Evolutionary conservation across 495 filamentous ascomycete species (phyloP), one percentile per base, ranked within the genome.

Genomic region (Bombardia bombarda): DNA sequence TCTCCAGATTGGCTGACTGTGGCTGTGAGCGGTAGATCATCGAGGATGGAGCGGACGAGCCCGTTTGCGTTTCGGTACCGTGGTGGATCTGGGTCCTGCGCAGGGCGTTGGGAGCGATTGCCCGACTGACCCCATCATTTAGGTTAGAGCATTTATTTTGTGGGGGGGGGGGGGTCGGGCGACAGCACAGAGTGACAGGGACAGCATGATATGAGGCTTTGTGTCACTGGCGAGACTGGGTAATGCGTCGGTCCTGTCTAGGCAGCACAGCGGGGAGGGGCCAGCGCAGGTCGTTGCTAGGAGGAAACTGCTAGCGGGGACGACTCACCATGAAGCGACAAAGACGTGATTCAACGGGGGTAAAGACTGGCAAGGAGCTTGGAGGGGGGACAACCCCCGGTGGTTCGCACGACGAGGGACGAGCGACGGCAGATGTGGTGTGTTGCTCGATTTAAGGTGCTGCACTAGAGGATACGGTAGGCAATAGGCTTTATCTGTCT

Each of bases 91-190:
- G 71, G 67, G 40, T 66, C 40, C 26, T 70, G 71, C 38, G 74
- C 67, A 32, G 73, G 65, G 40, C 69, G 75, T 50, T 72, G 69
- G 56, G 78, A 72, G 55, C 72, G 72, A 60, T 79, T 77, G 45
- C 72, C 73, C 57, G 78, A 82, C 79, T 84, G 52, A 7, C 23
- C 7, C 44, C 13, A 36, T n/a, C n/a, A n/a, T n/a, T n/a, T n/a
- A n/a, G n/a, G n/a, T n/a, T n/a, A n/a, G n/a, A n/a, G n/a, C n/a
- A n/a, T n/a, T n/a, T n/a, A n/a, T n/a, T n/a, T n/a, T n/a, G n/a
- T n/a, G n/a, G n/a, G n/a, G n/a, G n/a, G n/a, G n/a, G n/a, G n/a
- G n/a, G n/a, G n/a, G n/a, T n/a, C n/a, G n/a, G n/a, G n/a, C n/a
- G n/a, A n/a, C n/a, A n/a, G n/a, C n/a, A n/a, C n/a, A n/a, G n/a